phyloP scores from a whole-genome alignment of 1,139 yeast genomes.

The Protomyces pachydermus region DNA sequence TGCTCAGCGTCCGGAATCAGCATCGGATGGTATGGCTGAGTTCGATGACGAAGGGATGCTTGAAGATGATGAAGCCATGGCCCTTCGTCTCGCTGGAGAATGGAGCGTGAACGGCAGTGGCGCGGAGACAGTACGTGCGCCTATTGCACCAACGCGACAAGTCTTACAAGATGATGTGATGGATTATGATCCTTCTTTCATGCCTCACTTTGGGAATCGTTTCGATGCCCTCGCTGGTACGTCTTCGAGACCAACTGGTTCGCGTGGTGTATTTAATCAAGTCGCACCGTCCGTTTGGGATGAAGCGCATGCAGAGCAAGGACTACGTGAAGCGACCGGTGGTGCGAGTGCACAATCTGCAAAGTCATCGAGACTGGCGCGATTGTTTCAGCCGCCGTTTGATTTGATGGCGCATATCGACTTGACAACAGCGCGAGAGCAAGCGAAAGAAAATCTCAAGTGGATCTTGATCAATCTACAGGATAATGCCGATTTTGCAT shows the following conservation, averaged over 20 bases:
- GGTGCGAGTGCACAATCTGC: constrained; percentile 32
- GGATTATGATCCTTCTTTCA: not conserved
- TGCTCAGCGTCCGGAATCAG: not conserved
- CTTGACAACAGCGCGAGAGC: constrained; percentile 62
- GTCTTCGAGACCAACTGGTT: not conserved
- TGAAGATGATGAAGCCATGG: constrained; percentile 55
- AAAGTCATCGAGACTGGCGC: constrained; percentile 45
- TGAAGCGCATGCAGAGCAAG: constrained; percentile 35
- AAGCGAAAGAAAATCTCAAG: constrained; percentile 60
- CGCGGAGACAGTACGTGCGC: constrained; percentile 61
- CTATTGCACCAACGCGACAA: constrained; percentile 75
- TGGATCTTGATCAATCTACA: constrained; percentile 90
- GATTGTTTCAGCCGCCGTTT: constrained; percentile 86
- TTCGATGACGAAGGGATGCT: constrained; percentile 32
- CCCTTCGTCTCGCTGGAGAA: constrained; percentile 63
- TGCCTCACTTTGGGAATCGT: not conserved
- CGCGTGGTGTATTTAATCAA: constrained; percentile 30
- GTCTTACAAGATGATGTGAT: constrained; percentile 52
- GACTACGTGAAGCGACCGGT: constrained; percentile 25
- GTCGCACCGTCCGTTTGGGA: constrained; percentile 31
- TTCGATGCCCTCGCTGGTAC: constrained; percentile 8
- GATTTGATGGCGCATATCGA: constrained; percentile 67
- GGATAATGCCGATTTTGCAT: constrained; percentile 73
- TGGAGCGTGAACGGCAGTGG: constrained; percentile 1
- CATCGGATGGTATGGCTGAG: not conserved